A percentile compares a stretch with the other conserved stretches of the same genome.
Evolutionary conservation across 2,329 filamentous ascomycete genomes (phyloP).

Genomic region (Fusarium xylarioides): DNA sequence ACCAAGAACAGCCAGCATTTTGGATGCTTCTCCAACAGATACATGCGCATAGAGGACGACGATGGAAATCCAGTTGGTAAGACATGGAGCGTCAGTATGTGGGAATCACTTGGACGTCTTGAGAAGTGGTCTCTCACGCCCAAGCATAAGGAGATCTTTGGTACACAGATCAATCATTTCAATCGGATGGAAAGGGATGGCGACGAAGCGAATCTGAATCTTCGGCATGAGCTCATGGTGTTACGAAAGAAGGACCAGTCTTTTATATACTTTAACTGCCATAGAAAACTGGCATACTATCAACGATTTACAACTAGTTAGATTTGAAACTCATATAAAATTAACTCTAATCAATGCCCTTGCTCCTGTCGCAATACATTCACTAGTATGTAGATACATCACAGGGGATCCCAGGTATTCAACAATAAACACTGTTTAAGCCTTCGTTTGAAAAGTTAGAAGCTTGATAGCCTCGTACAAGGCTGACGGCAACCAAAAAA

Average conservation of each 20-base stretch:
- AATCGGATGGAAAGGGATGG: neutral
- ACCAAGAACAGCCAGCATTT: fast-evolving
- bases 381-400: too few relatives aligned
- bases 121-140: neutral
- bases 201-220: fast-evolving
- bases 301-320: neutral
- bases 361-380: too few relatives aligned
- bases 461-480: too few relatives aligned
- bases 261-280: neutral
- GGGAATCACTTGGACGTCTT: fast-evolving
- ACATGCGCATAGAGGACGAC: fast-evolving
- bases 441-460: too few relatives aligned
- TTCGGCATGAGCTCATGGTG: neutral
- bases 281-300: fast-evolving
- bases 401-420: too few relatives aligned
- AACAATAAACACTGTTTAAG: too few relatives aligned
- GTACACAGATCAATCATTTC: neutral
- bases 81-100: neutral
- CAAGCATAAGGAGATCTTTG: neutral
- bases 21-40: neutral
- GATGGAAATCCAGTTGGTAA: fast-evolving
- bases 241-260: fast-evolving
- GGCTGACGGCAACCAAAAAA: too few relatives aligned
- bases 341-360: too few relatives aligned
- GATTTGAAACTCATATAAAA: too few relatives aligned